Percentiles rank a stretch among this genome's conserved stretches.
These are phyloP conservation scores for Cyathus striatus DNA, from an alignment of 768 basidiomycete genomes.

Conservation along the genomic window DNA sequence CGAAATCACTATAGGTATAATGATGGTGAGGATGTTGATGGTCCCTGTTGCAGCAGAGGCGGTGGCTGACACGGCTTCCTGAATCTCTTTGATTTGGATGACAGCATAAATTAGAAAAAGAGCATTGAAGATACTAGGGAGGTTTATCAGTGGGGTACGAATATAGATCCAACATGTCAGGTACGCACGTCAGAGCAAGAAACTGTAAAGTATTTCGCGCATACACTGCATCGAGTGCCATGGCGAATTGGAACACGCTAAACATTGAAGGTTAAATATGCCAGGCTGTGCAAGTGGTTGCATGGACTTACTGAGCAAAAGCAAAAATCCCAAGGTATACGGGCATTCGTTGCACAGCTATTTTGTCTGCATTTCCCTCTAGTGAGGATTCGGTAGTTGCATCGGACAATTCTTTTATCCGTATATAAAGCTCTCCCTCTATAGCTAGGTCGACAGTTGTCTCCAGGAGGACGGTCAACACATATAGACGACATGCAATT, in stretches of 20 bases:
- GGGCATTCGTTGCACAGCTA: slow-evolving; percentile 62
- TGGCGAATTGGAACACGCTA: slow-evolving; percentile 84
- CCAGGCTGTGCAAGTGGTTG: neutral
- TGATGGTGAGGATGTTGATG: slow-evolving; percentile 63
- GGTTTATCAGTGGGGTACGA: slow-evolving; percentile 9
- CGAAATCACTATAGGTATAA: slow-evolving; percentile 75
- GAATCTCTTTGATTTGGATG: slow-evolving; percentile 82
- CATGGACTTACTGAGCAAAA: slow-evolving; percentile 75
- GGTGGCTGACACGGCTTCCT: slow-evolving; percentile 33
- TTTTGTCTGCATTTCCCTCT: slow-evolving; percentile 11
- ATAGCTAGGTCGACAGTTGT: slow-evolving; percentile 85
- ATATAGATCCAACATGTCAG: neutral
- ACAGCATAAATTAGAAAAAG: slow-evolving; percentile 84
- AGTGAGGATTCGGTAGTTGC: slow-evolving; percentile 12
- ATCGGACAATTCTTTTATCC: slow-evolving; percentile 44
- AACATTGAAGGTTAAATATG: slow-evolving; percentile 3
- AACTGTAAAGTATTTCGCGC: slow-evolving; percentile 94
- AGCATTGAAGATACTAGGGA: slow-evolving; percentile 76
- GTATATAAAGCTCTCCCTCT: slow-evolving; percentile 76
- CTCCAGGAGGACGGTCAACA: slow-evolving; percentile 79
- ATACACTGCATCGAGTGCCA: slow-evolving; percentile 90
- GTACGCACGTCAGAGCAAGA: slow-evolving; percentile 69
- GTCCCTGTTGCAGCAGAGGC: slow-evolving; percentile 32
- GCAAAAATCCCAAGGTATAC: slow-evolving; percentile 90
- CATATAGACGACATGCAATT: slow-evolving; percentile 75